Percentiles rank a stretch among this genome's conserved stretches.
phyloP scores from a whole-genome alignment of 305 asterid genomes.

The Rubia balearica region DNA sequence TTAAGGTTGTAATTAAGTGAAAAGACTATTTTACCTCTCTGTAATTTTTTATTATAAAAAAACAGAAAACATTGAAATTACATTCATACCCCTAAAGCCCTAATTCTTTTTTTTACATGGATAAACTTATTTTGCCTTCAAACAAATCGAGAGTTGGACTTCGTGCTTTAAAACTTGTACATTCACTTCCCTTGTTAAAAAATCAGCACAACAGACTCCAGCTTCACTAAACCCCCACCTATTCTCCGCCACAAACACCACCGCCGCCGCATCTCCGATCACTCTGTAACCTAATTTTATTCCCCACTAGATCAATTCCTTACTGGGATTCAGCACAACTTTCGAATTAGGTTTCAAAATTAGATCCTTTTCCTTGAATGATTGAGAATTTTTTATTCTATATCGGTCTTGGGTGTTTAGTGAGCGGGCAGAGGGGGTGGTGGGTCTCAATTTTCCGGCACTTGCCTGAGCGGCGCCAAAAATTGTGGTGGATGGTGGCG shows the following conservation, averaged over 20 bases:
- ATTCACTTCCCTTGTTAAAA: background rate
- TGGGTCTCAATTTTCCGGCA: too few species aligned
- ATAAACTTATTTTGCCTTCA: background rate
- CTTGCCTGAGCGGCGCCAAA: too few species aligned
- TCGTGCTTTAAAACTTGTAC: background rate
- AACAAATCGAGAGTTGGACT: background rate
- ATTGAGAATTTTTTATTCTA: background rate
- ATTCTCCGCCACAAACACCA: background rate
- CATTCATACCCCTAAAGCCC: too few species aligned
- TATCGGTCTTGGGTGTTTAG: background rate
- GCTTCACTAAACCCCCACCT: conserved; percentile 2
- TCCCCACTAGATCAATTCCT: background rate
- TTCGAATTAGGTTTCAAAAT: conserved; percentile 3
- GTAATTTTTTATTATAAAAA: too few species aligned
- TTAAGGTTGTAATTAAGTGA: too few species aligned
- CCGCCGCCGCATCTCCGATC: conserved; percentile 1
- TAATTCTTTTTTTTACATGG: too few species aligned
- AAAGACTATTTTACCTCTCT: too few species aligned
- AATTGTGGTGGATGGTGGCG: too few species aligned
- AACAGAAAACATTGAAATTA: too few species aligned
- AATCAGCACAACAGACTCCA: background rate
- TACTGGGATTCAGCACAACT: background rate
- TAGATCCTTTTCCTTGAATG: background rate
- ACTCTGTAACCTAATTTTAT: background rate
- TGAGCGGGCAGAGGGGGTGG: too few species aligned